Evolutionary conservation across 108 stramenopile genomes (phyloP).

Genomic region (Stephanodiscus minutulus): DNA sequence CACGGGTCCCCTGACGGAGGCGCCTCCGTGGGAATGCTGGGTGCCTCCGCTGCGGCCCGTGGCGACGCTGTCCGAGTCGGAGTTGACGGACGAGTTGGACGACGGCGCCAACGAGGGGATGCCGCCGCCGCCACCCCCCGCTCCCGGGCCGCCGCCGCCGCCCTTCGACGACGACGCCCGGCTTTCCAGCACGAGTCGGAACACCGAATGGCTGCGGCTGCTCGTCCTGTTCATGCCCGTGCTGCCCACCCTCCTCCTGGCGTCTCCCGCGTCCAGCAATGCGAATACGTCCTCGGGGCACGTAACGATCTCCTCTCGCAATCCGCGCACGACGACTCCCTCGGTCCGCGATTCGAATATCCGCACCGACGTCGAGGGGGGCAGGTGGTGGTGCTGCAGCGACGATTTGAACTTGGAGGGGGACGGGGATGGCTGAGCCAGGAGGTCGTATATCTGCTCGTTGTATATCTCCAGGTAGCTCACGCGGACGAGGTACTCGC

Average conservation of each 20-base stretch:
- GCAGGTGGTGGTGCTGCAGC: slow-evolving; percentile 31
- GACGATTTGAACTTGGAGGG: background rate
- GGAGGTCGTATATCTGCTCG: slow-evolving; percentile 92
- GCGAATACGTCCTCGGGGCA: slow-evolving; percentile 84
- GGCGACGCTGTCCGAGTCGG: slow-evolving; percentile 26
- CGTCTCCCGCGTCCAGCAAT: slow-evolving; percentile 77
- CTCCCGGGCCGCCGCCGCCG: slow-evolving; percentile 2
- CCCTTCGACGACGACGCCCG: slow-evolving; percentile 17
- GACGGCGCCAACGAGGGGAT: slow-evolving; percentile 21
- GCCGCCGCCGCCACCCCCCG: slow-evolving; percentile 4
- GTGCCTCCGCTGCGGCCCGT: slow-evolving; percentile 45
- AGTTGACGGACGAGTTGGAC: slow-evolving; percentile 34
- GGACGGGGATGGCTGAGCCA: slow-evolving; percentile 32
- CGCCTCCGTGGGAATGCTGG: slow-evolving; percentile 61
- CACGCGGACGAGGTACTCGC: slow-evolving; percentile 83
- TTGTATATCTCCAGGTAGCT: slow-evolving; percentile 96
- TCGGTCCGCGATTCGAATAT: slow-evolving; percentile 74
- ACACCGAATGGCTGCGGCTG: slow-evolving; percentile 89
- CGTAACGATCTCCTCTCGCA: slow-evolving; percentile 87
- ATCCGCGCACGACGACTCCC: slow-evolving; percentile 86
- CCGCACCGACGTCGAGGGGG: slow-evolving; percentile 53
- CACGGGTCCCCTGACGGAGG: slow-evolving; percentile 39
- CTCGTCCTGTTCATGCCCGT: slow-evolving; percentile 93
- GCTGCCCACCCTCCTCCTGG: slow-evolving; percentile 78
- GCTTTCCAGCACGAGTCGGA: slow-evolving; percentile 89